Evolutionary conservation across 495 filamentous ascomycete genomes (phyloP).

Genomic region (Collariella sp.): DNA sequence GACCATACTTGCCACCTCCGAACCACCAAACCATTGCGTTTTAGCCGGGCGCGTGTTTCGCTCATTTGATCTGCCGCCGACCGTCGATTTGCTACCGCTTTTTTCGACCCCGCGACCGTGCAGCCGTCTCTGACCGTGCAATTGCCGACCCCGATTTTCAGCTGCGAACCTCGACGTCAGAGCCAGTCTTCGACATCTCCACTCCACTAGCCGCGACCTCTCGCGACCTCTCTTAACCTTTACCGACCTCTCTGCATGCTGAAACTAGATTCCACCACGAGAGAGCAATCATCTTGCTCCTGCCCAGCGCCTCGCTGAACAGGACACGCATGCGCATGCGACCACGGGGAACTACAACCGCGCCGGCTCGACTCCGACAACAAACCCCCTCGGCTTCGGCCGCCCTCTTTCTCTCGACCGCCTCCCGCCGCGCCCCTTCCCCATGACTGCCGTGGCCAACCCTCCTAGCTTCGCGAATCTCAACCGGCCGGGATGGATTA

Average conservation of each 20-base stretch:
- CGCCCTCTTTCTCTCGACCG: conserved; percentile 12
- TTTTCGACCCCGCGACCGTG: neutral
- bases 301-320: conserved; percentile 1
- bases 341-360: conserved; percentile 3
- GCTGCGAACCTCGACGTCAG: conserved; percentile 15
- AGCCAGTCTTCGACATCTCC: conserved; percentile 9
- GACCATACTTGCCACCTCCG: conserved; percentile 14
- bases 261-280: conserved; percentile 3
- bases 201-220: conserved; percentile 17
- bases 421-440: conserved; percentile 20
- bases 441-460: conserved; percentile 96
- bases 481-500: conserved; percentile 59
- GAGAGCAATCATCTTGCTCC: conserved; percentile 9
- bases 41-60: neutral
- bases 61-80: neutral
- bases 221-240: conserved; percentile 12
- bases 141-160: conserved; percentile 10
- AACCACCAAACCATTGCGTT: conserved; percentile 6
- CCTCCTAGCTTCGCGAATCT: conserved; percentile 75
- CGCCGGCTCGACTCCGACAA: conserved; percentile 14
- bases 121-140: conserved; percentile 3
- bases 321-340: conserved; percentile 9
- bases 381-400: conserved; percentile 35
- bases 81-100: neutral
- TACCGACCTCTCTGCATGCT: conserved; percentile 7